phyloP scores from a whole-genome alignment of 176 grass and related monocot genomes.

The Olyra latifolia region DNA sequence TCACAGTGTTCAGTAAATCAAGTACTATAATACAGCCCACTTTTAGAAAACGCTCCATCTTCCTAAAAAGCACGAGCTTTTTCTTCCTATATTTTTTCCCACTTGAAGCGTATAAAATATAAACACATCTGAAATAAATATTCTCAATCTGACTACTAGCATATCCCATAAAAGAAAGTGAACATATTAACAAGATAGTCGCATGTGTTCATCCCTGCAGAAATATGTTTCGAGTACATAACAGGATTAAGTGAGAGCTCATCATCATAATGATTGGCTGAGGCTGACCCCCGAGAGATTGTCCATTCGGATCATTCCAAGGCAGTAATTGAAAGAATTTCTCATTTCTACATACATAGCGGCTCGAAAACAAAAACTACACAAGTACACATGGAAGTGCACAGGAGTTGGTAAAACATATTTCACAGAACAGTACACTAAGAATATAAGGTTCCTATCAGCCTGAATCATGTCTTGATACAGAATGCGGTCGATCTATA shows the following conservation, averaged over 20 bases:
- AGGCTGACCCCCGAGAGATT: neutral
- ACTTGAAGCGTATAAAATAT: neutral
- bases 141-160: neutral
- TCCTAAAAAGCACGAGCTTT: neutral
- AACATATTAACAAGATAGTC: neutral
- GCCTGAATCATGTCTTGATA: constrained; percentile 29
- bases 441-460: constrained; percentile 23
- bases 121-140: neutral
- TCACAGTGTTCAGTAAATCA: neutral
- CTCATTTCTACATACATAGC: neutral
- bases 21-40: neutral
- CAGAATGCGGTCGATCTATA: constrained; percentile 36
- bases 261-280: neutral
- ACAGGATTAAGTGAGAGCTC: neutral
- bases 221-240: neutral
- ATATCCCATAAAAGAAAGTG: neutral
- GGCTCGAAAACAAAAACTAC: neutral
- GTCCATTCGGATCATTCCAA: neutral
- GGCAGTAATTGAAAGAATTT: neutral
- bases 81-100: neutral
- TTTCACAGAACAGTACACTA: constrained; percentile 36
- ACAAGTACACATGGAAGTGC: neutral
- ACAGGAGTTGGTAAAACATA: neutral
- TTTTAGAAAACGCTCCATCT: neutral
- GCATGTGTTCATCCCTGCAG: neutral